Base-by-base conservation (phyloP, 73 alveolate species). In the Symbiodinium pilosum region DNA sequence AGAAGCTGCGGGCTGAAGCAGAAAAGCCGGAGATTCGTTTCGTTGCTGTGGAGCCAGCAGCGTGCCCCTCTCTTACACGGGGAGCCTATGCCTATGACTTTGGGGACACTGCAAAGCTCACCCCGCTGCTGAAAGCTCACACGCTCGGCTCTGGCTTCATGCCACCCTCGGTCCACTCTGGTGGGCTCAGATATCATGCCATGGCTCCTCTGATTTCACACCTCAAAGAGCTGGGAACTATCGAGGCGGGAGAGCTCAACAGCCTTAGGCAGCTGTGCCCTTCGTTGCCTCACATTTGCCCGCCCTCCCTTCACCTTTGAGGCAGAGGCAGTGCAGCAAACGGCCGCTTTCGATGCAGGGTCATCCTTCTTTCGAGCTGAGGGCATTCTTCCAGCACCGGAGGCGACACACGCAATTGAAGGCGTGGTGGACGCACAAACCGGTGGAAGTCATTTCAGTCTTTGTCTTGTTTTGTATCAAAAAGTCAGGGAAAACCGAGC, bases 391-490 rank as follows among this genome's bases (percentile, higher is more conserved):
- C 98, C 98, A 3, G 98, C 98, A 7, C 98, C 98, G 9, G 98
- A 92, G 44, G 98, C 98, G 42, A 92, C 98, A 3, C 98, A 92
- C 43, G 98, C 98, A n/a, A 92, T 92, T 26, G 98, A 69, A 92
- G 98, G 91, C n/a, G 68, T 20, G 26, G 44, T 30, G 21, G 43
- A 34, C 85, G 26, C n/a, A n/a, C n/a, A n/a, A n/a, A n/a, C n/a
- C n/a, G n/a, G n/a, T n/a, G n/a, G n/a, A n/a, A n/a, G n/a, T n/a
- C n/a, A n/a, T n/a, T n/a, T n/a, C n/a, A n/a, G n/a, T n/a, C n/a
- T n/a, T n/a, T n/a, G n/a, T n/a, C n/a, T n/a, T n/a, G n/a, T n/a
- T n/a, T n/a, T n/a, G n/a, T n/a, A n/a, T n/a, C n/a, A n/a, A n/a
- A 54, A 54, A 54, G 71, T 24, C 71, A 24, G 71, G 26, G 71